phyloP scores from a whole-genome alignment of 306 rosid genomes.

The Gastrolobium villosum region DNA sequence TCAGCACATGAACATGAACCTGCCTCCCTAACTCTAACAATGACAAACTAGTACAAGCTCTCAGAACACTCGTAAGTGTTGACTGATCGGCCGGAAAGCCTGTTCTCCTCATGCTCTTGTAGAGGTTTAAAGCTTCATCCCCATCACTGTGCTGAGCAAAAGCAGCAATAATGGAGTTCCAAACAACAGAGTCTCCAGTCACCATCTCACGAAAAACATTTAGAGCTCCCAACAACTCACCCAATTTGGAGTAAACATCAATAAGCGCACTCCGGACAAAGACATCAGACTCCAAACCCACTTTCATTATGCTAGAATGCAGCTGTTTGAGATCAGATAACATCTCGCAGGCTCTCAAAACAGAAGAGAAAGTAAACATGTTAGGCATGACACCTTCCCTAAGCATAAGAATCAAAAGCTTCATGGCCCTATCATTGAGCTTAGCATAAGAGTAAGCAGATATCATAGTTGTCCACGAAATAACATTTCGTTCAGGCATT shows the following conservation, averaged over 20 bases:
- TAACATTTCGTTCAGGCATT: conserved; percentile 86
- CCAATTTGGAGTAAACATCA: conserved; percentile 78
- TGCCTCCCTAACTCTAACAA: conserved; percentile 88
- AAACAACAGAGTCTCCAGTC: conserved; percentile 77
- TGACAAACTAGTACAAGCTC: conserved; percentile 78
- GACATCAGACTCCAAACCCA: conserved; percentile 84
- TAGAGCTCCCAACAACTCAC: conserved; percentile 64
- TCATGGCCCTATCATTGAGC: conserved; percentile 65
- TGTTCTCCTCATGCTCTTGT: conserved; percentile 73
- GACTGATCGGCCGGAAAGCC: conserved; percentile 72
- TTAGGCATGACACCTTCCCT: conserved; percentile 88
- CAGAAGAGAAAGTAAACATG: conserved; percentile 84
- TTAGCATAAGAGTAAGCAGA: conserved; percentile 71
- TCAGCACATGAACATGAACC: conserved; percentile 75
- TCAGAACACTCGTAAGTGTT: conserved; percentile 78
- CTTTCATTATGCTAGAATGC: conserved; percentile 68
- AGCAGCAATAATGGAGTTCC: conserved; percentile 88
- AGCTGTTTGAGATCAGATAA: conserved; percentile 67
- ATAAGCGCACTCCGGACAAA: conserved; percentile 85
- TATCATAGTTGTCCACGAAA: conserved; percentile 87
- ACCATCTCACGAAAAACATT: conserved; percentile 76
- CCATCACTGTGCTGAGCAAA: conserved; percentile 88
- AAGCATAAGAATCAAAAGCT: conserved; percentile 67
- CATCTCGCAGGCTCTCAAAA: conserved; percentile 78
- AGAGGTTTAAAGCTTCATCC: conserved; percentile 75